Conservation (phyloP, 306 rosid genomes). For the Begonia fuchsioides region DNA sequence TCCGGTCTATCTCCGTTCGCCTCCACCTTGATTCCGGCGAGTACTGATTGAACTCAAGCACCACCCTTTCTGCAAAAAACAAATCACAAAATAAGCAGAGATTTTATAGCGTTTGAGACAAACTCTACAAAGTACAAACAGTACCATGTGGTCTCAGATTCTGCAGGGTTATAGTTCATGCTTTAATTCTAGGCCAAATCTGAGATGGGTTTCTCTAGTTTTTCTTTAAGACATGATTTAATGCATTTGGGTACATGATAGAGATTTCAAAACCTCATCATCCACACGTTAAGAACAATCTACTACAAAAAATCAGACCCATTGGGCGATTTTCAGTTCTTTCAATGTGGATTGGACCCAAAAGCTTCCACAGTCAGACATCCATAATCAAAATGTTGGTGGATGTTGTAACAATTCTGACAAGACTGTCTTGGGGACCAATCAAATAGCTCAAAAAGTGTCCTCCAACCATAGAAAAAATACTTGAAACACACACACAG, state of each 20-base stretch:
- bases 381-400: slow-evolving; percentile 54
- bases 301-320: slow-evolving; percentile 14
- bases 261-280: neutral
- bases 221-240: no score
- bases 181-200: no score
- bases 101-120: no score
- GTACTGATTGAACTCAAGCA: slow-evolving; percentile 89
- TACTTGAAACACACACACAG: neutral
- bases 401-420: slow-evolving; percentile 48
- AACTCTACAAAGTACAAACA: no score
- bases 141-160: no score
- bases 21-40: slow-evolving; percentile 75
- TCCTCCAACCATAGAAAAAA: slow-evolving; percentile 41
- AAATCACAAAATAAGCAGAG: no score
- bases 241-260: no score
- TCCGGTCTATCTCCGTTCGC: slow-evolving; percentile 35
- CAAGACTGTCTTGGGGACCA: slow-evolving; percentile 65
- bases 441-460: slow-evolving; percentile 26
- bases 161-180: no score
- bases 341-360: slow-evolving; percentile 30
- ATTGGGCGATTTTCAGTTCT: slow-evolving; percentile 17
- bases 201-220: no score
- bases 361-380: slow-evolving; percentile 61
- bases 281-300: slow-evolving; percentile 10
- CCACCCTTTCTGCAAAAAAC: slow-evolving; percentile 48